A percentile compares a stretch with the other conserved stretches of the same genome.
Evolutionary conservation across 805 yeast genomes (phyloP).

Genomic region (Teunomyces kruisii): DNA sequence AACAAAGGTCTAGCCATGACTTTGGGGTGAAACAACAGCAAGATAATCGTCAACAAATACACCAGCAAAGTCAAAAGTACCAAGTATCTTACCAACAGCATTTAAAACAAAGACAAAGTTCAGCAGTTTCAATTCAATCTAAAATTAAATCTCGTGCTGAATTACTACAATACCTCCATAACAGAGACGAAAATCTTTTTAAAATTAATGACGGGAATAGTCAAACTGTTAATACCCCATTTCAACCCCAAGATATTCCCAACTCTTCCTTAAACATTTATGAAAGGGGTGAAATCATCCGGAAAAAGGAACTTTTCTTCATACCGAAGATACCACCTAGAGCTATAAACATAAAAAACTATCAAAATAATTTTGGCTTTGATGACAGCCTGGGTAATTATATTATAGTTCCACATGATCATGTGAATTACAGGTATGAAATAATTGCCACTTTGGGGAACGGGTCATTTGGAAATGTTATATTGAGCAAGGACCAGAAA

Average conservation of each 20-base stretch:
- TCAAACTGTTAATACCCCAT: not conserved
- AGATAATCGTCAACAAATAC: slow-evolving; percentile 6
- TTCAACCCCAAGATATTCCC: slow-evolving; percentile 3
- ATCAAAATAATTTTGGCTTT: slow-evolving; percentile 59
- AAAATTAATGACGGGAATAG: not conserved
- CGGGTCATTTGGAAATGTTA: slow-evolving; percentile 83
- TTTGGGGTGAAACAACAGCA: slow-evolving; percentile 8
- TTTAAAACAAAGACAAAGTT: not conserved
- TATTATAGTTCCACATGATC: slow-evolving; percentile 57
- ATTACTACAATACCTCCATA: not conserved
- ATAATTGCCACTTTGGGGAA: slow-evolving; percentile 60
- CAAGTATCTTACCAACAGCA: not conserved
- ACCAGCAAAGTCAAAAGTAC: slow-evolving; percentile 7
- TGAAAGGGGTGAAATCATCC: slow-evolving; percentile 60
- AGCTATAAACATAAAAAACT: slow-evolving; percentile 37
- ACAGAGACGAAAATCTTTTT: not conserved
- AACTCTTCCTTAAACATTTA: slow-evolving; percentile 43
- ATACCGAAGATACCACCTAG: slow-evolving; percentile 37
- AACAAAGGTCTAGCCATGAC: not conserved
- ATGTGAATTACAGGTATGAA: slow-evolving; percentile 72
- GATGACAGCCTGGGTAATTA: slow-evolving; percentile 72
- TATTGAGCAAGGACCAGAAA: slow-evolving; percentile 68
- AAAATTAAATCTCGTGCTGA: not conserved
- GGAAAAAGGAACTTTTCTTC: slow-evolving; percentile 50
- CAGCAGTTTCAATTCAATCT: not conserved